Conservation (phyloP, 169 alveolate species). For the Plasmodium billcollinsi region DNA sequence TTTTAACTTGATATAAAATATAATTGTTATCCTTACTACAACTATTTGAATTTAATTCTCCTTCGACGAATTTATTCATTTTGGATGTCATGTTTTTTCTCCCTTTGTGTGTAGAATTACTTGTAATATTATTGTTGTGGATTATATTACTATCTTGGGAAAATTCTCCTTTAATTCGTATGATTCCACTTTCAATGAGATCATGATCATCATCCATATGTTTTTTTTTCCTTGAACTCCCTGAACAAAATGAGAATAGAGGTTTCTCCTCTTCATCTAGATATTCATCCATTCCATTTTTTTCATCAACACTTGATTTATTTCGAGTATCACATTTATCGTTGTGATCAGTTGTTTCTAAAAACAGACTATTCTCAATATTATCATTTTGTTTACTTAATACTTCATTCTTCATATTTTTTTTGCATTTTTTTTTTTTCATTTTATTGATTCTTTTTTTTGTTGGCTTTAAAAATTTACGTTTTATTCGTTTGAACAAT, state of each 20-base stretch:
- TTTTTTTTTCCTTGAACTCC: constrained; percentile 7
- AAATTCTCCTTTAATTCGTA: background rate
- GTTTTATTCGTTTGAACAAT: background rate
- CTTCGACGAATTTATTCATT: too few species aligned
- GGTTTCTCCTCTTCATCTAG: constrained; percentile 21
- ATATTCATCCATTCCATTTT: background rate
- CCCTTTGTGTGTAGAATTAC: too few species aligned
- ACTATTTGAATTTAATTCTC: too few species aligned
- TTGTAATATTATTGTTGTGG: too few species aligned
- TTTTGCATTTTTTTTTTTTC: background rate
- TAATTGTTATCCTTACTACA: too few species aligned
- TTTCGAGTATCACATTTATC: background rate
- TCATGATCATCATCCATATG: background rate
- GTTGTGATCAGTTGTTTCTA: background rate
- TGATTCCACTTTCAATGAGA: background rate
- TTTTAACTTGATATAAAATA: too few species aligned
- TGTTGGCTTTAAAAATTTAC: constrained; percentile 6
- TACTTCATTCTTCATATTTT: background rate
- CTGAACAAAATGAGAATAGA: constrained; percentile 16
- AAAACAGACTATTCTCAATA: background rate
- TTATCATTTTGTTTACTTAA: background rate
- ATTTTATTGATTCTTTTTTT: constrained; percentile 1
- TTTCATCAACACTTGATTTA: background rate
- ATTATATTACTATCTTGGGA: background rate
- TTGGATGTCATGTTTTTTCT: too few species aligned